Evolutionary conservation across 148 eudicot genomes (phyloP), one percentile per base, ranked within the genome.

Genomic region (Rhododendron vialii): DNA sequence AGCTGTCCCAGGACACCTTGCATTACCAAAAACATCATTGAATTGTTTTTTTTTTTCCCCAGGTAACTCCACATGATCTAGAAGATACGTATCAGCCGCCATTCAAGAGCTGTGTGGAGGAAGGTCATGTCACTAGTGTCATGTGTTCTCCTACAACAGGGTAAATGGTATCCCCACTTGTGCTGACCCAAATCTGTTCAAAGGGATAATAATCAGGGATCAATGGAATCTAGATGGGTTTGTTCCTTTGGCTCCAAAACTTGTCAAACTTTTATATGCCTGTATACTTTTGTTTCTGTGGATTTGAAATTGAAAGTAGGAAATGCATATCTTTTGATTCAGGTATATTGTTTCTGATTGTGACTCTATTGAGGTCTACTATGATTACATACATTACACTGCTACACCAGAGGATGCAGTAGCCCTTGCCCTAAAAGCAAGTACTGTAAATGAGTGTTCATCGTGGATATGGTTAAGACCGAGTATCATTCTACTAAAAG

Each of bases 331-430:
- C 11, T 33, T 76, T 82, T 24, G 82, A 28, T 67, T 47, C 90
- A 90, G 92, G 20, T 91, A 91, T n/a, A 79, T 89, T 43, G 92
- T 89, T 38, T 86, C 92, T 50, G 92, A 91, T 80, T 91, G 92
- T 43, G 92, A 91, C 85, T 89, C 92, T 1, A 84, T 91, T 22
- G 78, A 91, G 86, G 90, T 89, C 6, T 84, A 74, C 82, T 87
- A 84, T 10, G 78, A 91, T 7, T 28, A 81, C 26, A 87, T 89
- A 61, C 86, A 86, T 18, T 89, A 89, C 84, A 87, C 88, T 11
- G 48, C 75, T 17, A 85, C 89, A 20, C 89, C 89, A 9, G 92
- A 87, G 83, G 92, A 89, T 47, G 90, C 91, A 22, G 89, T 82
- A 41, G 89, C 92, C 43, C 89, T 87, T 51, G 90, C 92, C 65